Base-by-base conservation (phyloP, 1,284 basidiomycete genomes). In the Apiotrichum brassicae region DNA sequence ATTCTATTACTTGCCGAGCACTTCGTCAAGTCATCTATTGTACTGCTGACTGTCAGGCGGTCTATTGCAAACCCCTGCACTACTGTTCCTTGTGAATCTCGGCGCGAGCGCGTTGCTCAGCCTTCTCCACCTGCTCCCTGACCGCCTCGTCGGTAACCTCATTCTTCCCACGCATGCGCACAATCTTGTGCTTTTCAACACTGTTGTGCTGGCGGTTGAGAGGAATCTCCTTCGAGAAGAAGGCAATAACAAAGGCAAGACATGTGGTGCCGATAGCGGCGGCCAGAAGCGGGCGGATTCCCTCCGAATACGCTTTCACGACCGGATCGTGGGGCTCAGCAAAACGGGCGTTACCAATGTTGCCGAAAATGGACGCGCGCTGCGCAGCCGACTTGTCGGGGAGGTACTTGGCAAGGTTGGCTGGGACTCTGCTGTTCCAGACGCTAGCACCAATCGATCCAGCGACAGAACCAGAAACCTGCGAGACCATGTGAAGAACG, bases 181-280 rank as follows among this genome's bases (percentile, higher is more conserved):
- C 56, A 26, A 59, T 47, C 54, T 63, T 61, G 48, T 58, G 45
- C 25, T 58, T 49, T 46, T 63, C 61, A 35, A 65, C 49, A 23
- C 48, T 52, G 51, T 68, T 68, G 52, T 68, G 66, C 4, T 43
- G 37, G 16, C 60, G 48, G 24, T 55, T 61, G n/a, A 69, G 58
- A 51, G 59, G 54, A 40, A 56, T 66, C 54, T 70, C 60, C 38
- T 36, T 56, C 26, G 57, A 53, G 36, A 59, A 55, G 46, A 56
- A 43, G 32, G 53, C 61, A 14, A 54, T 58, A 44, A 62, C 47
- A 38, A 70, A 44, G 8, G 63, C 50, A 20, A 60, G 36, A 24
- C 62, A 49, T 9, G 57, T 59, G 12, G 61, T 55, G 42, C 60
- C 43, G 12, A 70, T 36, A 9, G 54, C 62, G 11, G 59, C 60